These are phyloP conservation scores for Neobulgaria alba DNA, from an alignment of 2,329 filamentous ascomycete species.

Conservation along the genomic window DNA sequence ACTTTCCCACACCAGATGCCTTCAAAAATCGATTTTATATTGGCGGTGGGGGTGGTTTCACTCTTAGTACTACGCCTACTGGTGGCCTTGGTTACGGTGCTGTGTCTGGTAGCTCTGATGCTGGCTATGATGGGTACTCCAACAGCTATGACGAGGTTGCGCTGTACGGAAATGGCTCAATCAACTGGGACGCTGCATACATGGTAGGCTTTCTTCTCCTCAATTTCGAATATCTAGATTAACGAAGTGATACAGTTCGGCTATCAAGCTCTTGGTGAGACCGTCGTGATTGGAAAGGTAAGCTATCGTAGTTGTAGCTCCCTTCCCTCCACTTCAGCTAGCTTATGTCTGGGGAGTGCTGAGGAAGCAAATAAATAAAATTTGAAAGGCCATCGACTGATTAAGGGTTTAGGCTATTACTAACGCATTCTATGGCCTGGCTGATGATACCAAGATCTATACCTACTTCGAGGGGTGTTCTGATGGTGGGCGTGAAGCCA, in stretches of 20 bases:
- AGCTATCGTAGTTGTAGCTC: neutral
- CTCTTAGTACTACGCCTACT: constrained; percentile 31
- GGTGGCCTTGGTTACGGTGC: constrained; percentile 36
- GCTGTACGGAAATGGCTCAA: constrained; percentile 39
- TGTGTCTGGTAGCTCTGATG: constrained; percentile 33
- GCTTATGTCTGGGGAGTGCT: too few relatives aligned
- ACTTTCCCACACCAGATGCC: constrained; percentile 29
- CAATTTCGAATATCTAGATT: neutral
- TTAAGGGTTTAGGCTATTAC: constrained; percentile 35
- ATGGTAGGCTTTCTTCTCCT: constrained; percentile 22
- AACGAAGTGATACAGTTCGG: constrained; percentile 28
- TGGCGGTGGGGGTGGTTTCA: constrained; percentile 36
- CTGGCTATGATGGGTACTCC: constrained; percentile 36
- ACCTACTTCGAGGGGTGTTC: constrained; percentile 34
- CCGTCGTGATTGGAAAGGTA: constrained; percentile 32
- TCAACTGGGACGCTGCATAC: constrained; percentile 41
- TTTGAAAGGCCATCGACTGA: too few relatives aligned
- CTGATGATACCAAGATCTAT: constrained; percentile 6
- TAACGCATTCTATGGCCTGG: constrained; percentile 31
- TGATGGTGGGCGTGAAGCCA: constrained; percentile 41
- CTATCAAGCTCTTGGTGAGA: constrained; percentile 43
- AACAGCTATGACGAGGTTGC: constrained; percentile 32
- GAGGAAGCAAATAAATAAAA: too few relatives aligned
- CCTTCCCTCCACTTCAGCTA: too few relatives aligned
- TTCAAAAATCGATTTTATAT: constrained; percentile 39